A percentile compares a stretch with the other conserved stretches of the same genome.
Evolutionary conservation across 148 eudicot genomes (phyloP).

Genomic region (Talinum fruticosum): DNA sequence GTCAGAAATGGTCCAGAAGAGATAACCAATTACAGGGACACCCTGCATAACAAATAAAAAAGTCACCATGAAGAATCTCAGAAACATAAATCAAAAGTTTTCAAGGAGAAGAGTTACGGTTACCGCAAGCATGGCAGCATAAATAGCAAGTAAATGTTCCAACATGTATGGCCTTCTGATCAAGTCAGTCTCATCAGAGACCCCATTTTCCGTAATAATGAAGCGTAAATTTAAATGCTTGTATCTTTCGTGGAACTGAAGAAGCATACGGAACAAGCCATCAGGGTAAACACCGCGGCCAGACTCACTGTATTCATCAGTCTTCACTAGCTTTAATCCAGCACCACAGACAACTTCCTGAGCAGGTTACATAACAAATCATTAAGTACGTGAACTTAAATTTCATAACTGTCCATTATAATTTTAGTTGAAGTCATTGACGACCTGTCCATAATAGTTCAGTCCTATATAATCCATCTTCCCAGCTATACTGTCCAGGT

Average conservation of each 20-base stretch:
- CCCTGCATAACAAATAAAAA: slow-evolving; percentile 50
- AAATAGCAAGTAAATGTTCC: slow-evolving; percentile 87
- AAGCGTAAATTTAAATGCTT: slow-evolving; percentile 80
- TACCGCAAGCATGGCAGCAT: slow-evolving; percentile 90
- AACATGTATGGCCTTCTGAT: slow-evolving; percentile 80
- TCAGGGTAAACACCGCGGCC: slow-evolving; percentile 97
- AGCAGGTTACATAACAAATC: slow-evolving; percentile 14
- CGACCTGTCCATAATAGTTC: slow-evolving; percentile 96
- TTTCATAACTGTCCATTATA: slow-evolving; percentile 64
- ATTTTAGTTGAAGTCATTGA: slow-evolving; percentile 34
- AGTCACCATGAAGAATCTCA: not conserved
- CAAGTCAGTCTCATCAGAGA: slow-evolving; percentile 90
- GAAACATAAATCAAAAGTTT: not conserved
- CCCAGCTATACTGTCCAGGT: slow-evolving; percentile 62
- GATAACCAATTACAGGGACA: slow-evolving; percentile 76
- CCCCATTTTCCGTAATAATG: slow-evolving; percentile 86
- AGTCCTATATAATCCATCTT: slow-evolving; percentile 90
- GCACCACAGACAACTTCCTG: slow-evolving; percentile 88
- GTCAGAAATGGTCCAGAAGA: slow-evolving; percentile 98
- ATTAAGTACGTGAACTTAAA: not conserved
- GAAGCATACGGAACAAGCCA: slow-evolving; percentile 84
- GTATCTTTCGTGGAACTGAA: slow-evolving; percentile 95
- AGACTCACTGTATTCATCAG: slow-evolving; percentile 95
- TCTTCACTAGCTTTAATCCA: slow-evolving; percentile 79
- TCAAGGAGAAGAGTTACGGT: not conserved